Evolutionary conservation across 2,329 filamentous ascomycete genomes (phyloP).

Genomic region (Verticillium tricorpus): DNA sequence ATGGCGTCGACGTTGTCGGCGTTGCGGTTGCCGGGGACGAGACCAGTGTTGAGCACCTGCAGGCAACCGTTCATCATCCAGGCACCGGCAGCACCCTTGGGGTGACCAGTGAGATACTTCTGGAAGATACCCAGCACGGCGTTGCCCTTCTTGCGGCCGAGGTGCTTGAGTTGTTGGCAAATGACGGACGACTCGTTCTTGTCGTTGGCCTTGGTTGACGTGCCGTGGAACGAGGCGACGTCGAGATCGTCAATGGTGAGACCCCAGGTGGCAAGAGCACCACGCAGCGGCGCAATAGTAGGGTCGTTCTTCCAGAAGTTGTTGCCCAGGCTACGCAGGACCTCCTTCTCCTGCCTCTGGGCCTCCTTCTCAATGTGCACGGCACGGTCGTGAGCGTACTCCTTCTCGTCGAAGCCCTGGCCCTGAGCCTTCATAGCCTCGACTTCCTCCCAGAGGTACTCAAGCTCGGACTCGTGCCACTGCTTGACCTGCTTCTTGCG

Average conservation of each 20-base stretch:
- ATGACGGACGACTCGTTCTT: constrained; percentile 99
- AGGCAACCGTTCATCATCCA: constrained; percentile 99
- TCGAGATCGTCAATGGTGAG: constrained; percentile 93
- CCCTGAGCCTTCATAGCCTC: constrained; percentile 82
- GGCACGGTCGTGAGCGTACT: constrained; percentile 81
- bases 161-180: constrained; percentile 91
- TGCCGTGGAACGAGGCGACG: constrained; percentile 98
- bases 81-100: constrained; percentile 97
- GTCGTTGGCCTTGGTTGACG: constrained; percentile 96
- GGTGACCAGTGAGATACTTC: constrained; percentile 97
- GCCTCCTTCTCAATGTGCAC: constrained; percentile 84
- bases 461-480: constrained; percentile 92
- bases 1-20: constrained; percentile 94
- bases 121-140: constrained; percentile 97
- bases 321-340: constrained; percentile 89
- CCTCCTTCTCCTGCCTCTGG: constrained; percentile 85
- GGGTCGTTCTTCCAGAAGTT: constrained; percentile 98
- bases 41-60: constrained; percentile 88
- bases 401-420: constrained; percentile 69
- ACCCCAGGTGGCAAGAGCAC: constrained; percentile 95
- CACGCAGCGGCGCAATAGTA: constrained; percentile 89
- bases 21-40: constrained; percentile 96
- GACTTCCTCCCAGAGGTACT: constrained; percentile 90
- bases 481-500: constrained; percentile 92
- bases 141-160: constrained; percentile 95